These are phyloP conservation scores for Sugiyamaella paludigena DNA, from an alignment of 1,139 yeast species.

Conservation along the genomic window DNA sequence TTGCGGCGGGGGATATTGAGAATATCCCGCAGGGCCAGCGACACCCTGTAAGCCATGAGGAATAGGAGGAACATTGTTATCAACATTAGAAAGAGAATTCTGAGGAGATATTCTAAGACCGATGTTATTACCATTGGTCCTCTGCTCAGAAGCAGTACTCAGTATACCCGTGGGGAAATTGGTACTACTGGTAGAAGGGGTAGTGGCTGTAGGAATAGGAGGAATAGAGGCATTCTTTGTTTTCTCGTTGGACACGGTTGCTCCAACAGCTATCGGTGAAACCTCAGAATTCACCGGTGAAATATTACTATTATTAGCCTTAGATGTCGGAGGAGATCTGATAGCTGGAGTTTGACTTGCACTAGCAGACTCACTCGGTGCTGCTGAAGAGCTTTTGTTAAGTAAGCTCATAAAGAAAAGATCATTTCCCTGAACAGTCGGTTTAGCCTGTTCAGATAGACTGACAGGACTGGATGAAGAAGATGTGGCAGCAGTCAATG, in stretches of 20 bases:
- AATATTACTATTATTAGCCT: not conserved
- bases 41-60: constrained; percentile 11
- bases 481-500: too few relatives aligned
- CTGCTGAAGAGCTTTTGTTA: constrained; percentile 22
- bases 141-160: not conserved
- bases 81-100: not conserved
- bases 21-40: not conserved
- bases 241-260: not conserved
- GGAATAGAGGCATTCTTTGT: not conserved
- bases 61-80: constrained; percentile 3
- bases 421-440: constrained; percentile 24
- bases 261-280: not conserved
- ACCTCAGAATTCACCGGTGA: not conserved
- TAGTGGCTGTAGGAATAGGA: not conserved
- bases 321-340: constrained; percentile 1
- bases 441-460: not conserved
- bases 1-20: not conserved
- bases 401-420: constrained; percentile 33
- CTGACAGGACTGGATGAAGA: not conserved
- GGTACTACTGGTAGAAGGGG: not conserved
- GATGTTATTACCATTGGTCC: too few relatives aligned
- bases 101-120: not conserved
- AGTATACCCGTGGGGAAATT: not conserved
- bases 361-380: constrained; percentile 1
- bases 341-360: constrained; percentile 12